Conservation (phyloP, 257 asterid species). For the Rehmannia glutinosa region DNA sequence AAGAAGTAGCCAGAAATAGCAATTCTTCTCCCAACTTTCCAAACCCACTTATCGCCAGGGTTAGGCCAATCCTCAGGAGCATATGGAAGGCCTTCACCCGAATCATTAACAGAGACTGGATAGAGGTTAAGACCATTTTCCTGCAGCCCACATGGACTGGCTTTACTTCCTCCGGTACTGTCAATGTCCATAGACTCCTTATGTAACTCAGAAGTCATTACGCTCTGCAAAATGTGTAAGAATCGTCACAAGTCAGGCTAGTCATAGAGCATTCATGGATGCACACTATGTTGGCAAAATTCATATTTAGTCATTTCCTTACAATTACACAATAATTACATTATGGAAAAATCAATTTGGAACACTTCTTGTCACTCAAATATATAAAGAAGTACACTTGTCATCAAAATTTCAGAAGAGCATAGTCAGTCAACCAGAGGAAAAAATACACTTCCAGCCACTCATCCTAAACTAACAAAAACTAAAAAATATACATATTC, state of each 20-base stretch:
- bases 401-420: background rate
- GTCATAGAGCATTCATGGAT: background rate
- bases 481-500: too few species aligned
- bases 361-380: background rate
- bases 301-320: background rate
- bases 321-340: background rate
- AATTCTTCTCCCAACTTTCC: constrained; percentile 77
- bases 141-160: constrained; percentile 18
- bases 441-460: background rate
- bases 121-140: constrained; percentile 44
- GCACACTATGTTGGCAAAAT: background rate
- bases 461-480: too few species aligned
- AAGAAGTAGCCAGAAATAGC: constrained; percentile 43
- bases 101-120: constrained; percentile 47
- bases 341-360: too few species aligned
- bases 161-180: constrained; percentile 36
- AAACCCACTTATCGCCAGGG: constrained; percentile 87
- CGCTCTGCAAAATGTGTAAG: constrained; percentile 13
- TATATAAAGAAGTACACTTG: background rate
- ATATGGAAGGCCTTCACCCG: constrained; percentile 85
- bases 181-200: constrained; percentile 54
- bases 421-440: background rate
- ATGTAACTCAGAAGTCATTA: constrained; percentile 22
- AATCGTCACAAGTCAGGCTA: background rate
- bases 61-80: constrained; percentile 85